Evolutionary conservation across 495 filamentous ascomycete genomes (phyloP).

Genomic region (Aspergillus sparsus): DNA sequence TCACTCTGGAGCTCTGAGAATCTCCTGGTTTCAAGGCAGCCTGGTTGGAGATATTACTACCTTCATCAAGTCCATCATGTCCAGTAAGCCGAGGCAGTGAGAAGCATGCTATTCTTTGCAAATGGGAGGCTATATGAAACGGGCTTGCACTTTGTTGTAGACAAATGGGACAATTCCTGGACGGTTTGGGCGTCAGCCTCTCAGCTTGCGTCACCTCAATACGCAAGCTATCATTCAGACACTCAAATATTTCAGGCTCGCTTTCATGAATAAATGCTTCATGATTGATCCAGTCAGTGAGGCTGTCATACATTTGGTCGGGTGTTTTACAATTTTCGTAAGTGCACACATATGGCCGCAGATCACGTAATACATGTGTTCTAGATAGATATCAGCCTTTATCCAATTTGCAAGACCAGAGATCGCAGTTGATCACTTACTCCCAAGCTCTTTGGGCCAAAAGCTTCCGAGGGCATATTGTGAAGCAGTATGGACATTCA

Average conservation of each 20-base stretch:
- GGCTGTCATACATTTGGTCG: slow-evolving; percentile 6
- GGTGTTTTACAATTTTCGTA: background rate
- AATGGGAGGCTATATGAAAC: background rate
- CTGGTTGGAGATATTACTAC: too few relatives aligned
- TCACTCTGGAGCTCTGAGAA: too few relatives aligned
- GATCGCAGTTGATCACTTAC: background rate
- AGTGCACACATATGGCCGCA: slow-evolving; percentile 5
- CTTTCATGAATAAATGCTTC: background rate
- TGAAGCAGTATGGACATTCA: slow-evolving; percentile 5
- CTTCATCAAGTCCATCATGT: background rate
- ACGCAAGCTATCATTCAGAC: background rate
- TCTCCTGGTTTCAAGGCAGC: too few relatives aligned
- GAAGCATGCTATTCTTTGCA: background rate
- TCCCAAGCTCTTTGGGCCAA: background rate
- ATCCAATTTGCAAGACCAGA: background rate
- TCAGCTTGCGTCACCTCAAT: background rate
- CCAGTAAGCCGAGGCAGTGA: background rate
- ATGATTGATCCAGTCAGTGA: background rate
- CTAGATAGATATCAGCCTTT: background rate
- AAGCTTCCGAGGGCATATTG: background rate
- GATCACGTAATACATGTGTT: slow-evolving; percentile 8
- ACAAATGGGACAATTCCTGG: background rate
- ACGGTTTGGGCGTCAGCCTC: background rate
- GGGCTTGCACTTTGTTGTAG: background rate
- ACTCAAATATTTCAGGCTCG: background rate